Evolutionary conservation across 1,284 basidiomycete genomes (phyloP).

Genomic region (Ceratobasidium papillatum): DNA sequence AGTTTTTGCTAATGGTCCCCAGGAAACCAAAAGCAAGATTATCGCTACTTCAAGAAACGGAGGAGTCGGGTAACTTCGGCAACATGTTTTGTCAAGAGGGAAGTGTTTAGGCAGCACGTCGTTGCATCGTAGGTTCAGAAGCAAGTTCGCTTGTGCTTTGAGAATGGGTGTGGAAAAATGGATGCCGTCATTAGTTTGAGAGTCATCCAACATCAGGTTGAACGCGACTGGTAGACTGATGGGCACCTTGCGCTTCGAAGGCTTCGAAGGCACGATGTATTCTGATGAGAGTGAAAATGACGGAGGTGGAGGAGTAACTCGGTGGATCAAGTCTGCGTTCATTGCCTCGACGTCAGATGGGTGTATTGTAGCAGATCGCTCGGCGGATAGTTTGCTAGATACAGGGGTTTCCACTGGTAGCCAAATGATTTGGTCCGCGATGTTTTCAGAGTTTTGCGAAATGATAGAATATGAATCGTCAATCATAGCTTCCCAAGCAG

Average conservation of each 20-base stretch:
- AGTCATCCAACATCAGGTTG: constrained; percentile 76
- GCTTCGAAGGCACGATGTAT: constrained; percentile 30
- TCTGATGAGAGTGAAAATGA: constrained; percentile 46
- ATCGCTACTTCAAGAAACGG: constrained; percentile 68
- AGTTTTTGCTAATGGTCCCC: constrained; percentile 65
- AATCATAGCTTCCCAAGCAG: constrained; percentile 78
- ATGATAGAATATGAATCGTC: constrained; percentile 68
- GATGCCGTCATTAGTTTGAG: constrained; percentile 81
- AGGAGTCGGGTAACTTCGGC: constrained; percentile 75
- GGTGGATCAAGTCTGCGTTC: constrained; percentile 82
- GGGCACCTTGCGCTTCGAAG: constrained; percentile 51
- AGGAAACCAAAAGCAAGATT: constrained; percentile 62
- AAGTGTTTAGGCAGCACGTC: constrained; percentile 71
- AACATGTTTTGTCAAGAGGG: constrained; percentile 85
- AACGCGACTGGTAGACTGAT: constrained; percentile 76
- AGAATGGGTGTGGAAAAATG: constrained; percentile 77
- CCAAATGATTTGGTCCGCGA: constrained; percentile 76
- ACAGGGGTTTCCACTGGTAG: constrained; percentile 78
- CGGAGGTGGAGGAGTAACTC: constrained; percentile 57
- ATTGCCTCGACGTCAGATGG: constrained; percentile 84
- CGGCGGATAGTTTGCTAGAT: constrained; percentile 65
- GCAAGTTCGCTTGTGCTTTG: constrained; percentile 75
- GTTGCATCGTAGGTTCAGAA: constrained; percentile 86
- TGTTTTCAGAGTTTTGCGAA: constrained; percentile 51
- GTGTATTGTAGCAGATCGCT: constrained; percentile 72